Base-by-base conservation (phyloP, 2,329 filamentous ascomycete species). In the Neophaeococcomyces mojaviensis region DNA sequence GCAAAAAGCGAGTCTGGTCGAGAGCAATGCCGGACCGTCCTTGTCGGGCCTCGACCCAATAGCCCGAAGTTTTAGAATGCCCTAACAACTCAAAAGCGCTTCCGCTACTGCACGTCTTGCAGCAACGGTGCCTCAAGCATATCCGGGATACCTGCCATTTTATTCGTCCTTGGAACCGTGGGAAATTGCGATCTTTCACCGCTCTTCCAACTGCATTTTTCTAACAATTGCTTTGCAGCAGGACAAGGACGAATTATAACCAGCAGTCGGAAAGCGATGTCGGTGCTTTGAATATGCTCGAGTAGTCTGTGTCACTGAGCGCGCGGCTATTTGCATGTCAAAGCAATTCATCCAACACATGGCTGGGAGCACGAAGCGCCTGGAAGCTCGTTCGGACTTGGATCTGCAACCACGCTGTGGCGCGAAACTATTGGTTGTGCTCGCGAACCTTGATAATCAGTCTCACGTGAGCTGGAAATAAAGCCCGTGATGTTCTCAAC, bases 271-370 rank as follows among this genome's bases (percentile, higher is more conserved):
- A 7, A n/a, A 37, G 18, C 41, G 41, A 44, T 37, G 20, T 44
- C 41, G 41, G 41, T n/a, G 10, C 41, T 35, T 13, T 26, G 22
- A 18, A 18, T 8, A 36, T 13, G 20, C 20, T 44, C 24, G 41
- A 44, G 41, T 44, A 44, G 41, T 36, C 41, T 44, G 41, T 44
- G 30, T 44, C 41, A 44, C 41, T 26, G 41, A 13, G 26, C 22
- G 41, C 41, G 41, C 41, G 41, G 24, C 36, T 44, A 36, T 28
- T 18, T 43, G 26, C 15, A 34, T 8, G 24, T 28, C 24, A 6
- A 28, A 10, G 10, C 24, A 28, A 28, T 28, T 28, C 5, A 28
- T 28, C 24, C 30, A 15, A 12, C 22, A 24, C 7, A 16, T 12
- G 6, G 33, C 34, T 43, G 20, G 39, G 18, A 33, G 39, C 10